A percentile compares a stretch with the other conserved stretches of the same genome.
Conservation (phyloP, 176 grass and related monocot species). For the Zizania latifolia region DNA sequence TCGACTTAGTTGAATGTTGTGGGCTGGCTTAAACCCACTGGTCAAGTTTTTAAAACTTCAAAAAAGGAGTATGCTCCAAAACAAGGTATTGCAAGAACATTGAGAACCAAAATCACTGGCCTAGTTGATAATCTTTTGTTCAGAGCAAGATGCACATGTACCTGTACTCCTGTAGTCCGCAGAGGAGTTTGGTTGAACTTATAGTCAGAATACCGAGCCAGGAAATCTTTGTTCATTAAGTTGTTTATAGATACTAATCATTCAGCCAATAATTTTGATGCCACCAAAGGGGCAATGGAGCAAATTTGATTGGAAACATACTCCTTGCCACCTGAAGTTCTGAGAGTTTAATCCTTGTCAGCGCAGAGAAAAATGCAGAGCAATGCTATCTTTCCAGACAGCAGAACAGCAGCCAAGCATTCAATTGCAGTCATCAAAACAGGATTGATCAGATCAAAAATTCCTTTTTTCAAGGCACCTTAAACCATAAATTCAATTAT, state of each 20-base stretch:
- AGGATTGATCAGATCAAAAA: background rate
- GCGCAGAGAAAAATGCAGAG: background rate
- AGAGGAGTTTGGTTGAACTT: conserved; percentile 2
- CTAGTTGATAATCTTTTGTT: background rate
- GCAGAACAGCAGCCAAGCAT: background rate
- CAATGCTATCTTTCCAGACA: background rate
- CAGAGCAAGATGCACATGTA: conserved; percentile 3
- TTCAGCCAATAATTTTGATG: background rate
- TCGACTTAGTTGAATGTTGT: too few species aligned
- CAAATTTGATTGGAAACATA: background rate
- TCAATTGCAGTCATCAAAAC: background rate
- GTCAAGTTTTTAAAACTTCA: too few species aligned
- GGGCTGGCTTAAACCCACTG: too few species aligned
- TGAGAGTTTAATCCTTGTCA: background rate
- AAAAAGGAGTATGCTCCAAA: background rate
- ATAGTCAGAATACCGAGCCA: background rate
- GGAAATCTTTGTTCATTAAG: conserved; percentile 7
- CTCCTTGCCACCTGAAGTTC: background rate
- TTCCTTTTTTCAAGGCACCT: background rate
- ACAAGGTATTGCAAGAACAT: conserved; percentile 5
- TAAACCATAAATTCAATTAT: conserved; percentile 7
- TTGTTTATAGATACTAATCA: background rate
- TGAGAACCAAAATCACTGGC: background rate
- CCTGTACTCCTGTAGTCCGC: background rate
- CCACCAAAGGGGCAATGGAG: background rate